Base-by-base conservation (phyloP, 164 flowering plant species). In the Aristolochia contorta region DNA sequence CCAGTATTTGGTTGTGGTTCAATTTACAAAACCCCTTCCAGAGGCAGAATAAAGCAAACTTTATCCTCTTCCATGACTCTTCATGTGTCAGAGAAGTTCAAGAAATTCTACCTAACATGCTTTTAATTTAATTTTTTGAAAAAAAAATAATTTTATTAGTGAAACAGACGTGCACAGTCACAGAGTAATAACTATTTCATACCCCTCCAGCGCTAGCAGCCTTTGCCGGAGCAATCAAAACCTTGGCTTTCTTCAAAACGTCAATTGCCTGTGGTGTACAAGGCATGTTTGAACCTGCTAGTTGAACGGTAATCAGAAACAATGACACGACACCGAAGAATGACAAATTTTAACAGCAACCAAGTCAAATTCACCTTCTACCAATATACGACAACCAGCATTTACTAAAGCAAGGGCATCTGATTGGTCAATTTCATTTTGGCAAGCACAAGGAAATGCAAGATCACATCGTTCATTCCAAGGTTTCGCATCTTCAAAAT, bases 161-260 rank as follows among this genome's bases (percentile, higher is more conserved):
- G 43, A 37, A 37, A 37, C 7, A 37, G 12, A 37, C 43, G 43
- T 37, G 43, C 7, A 37, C 43, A 6, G 43, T 37, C 43, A 37
- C 12, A 37, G 43, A 37, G 12, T 10, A 37, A 37, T 32, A 10
- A 37, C 9, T 6, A 22, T 41, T 55, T 22, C 77, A 41, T 74
- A 93, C 97, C 87, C 99, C 99, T 72, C 97, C 97, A 64, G 89
- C 89, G 71, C 99, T 88, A 72, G 96, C 96, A 73, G 97, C 99
- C 72, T 87, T 82, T 56, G 99, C 88, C 54, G 99, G 99, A 67
- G 99, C 99, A 66, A 87, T 72, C 45, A 91, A 78, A 64, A 94
- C 85, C 75, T 82, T 91, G 49, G 90, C 93, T 71, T 87, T 91
- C 75, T 82, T 82, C 69, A 94, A 74, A 46, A 83, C 80, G 66